Evolutionary conservation across 192 early-diverging fungal species (phyloP), one percentile per base, ranked within the genome.

Genomic region (Helicostylum pulchrum): DNA sequence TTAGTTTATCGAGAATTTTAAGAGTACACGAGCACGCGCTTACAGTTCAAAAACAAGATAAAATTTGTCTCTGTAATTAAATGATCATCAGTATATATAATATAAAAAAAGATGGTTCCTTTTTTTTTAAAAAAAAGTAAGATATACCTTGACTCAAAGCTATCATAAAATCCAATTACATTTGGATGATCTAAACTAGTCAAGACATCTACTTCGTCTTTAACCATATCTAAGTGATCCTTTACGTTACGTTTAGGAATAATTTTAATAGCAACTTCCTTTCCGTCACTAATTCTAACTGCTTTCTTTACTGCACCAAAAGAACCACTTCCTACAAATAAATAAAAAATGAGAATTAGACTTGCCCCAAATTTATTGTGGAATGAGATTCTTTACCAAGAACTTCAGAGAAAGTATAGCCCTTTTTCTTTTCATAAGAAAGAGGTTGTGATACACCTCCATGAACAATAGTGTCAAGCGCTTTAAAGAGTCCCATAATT

Each of bases 131-230:
- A 47, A 47, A n/a, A 15, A 11, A n/a, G 3, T n/a, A 11, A 15
- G 3, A 44, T 36, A 2, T 66, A 66, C 73, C 73, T 64, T 32
- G 73, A 74, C 55, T 77, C 82, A 70, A 68, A 91, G 83, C 78
- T 91, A 74, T 92, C 91, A 75, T 85, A 80, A 66, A 91, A 86
- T 34, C 89, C 85, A 55, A 95, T 91, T 51, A 98, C 88, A 82
- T 96, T 89, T 30, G 86, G 88, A 81, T 96, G 94, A 65, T 89
- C 82, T 36, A 98, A 74, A 56, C 81, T 81, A 50, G 85, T 83
- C 73, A 98, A 80, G 23, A 96, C 88, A 30, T 90, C 79, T 74
- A 98, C 93, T 77, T 98, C 96, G 72, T 93, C 93, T 47, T 88
- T 68, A n/a, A 98, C 93, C 91, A 98, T 91, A 53, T 88, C 81